Base-by-base conservation (phyloP, 1,284 basidiomycete species). In the Mycena citricolor region DNA sequence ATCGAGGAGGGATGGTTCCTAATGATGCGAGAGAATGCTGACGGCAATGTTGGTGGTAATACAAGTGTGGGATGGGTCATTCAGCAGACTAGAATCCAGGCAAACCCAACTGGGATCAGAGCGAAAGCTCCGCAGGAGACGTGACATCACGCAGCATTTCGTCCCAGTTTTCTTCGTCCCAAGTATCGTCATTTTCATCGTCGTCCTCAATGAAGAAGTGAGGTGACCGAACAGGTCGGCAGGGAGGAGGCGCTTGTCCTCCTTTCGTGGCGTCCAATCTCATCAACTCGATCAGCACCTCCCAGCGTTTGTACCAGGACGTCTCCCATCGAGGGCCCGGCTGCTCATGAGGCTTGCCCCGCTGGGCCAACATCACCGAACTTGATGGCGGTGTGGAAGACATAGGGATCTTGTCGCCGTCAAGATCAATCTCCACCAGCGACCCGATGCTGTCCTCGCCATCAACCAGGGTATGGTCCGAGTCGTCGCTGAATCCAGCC, bases 401-500 rank as follows among this genome's bases (percentile, higher is more conserved):
- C 34, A 11, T 12, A 14, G 10, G 13, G 34, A 8, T 10, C 11
- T 39, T 28, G 21, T 24, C 41, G 22, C 23, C 4, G 16, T 17
- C 14, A 10, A 43, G 35, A 21, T 39, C 22, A 12, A 42, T 32
- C 8, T 45, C 47, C 14, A 37, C 43, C 42, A 46, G 11, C 28
- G 53, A 54, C 48, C 51, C 51, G 30, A 51, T 51, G 6, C 48
- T 49, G n/a, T n/a, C n/a, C 45, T 69, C 70, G 39, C 65, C 70
- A 43, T 71, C 73, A 11, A 75, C 73, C 6, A 76, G 62, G 4
- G 73, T 75, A 20, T 64, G 52, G 39, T 76, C 73, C 12, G 71
- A 74, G 49, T 71, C 71, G 44, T 72, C 70, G 37, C 68, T 69
- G 48, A 57, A 63, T 21, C 58, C 59, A 6, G 47, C 47, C 8